Evolutionary conservation across 2,329 filamentous ascomycete genomes (phyloP).

Genomic region (Lithohypha guttulata): DNA sequence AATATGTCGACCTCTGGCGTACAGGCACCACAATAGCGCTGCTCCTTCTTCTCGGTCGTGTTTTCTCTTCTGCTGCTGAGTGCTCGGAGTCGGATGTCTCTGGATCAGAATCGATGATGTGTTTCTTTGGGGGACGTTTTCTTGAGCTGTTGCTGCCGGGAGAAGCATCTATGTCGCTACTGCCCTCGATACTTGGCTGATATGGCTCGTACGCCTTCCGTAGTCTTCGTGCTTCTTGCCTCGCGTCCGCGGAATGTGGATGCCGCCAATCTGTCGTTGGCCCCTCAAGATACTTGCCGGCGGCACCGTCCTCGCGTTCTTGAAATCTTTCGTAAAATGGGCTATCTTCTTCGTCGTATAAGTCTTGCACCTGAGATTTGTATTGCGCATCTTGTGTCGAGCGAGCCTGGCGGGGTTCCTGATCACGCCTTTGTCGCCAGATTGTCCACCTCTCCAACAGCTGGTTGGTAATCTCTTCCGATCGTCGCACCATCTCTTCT

Average conservation of each 20-base stretch:
- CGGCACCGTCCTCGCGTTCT: slow-evolving; percentile 20
- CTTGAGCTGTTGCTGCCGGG: slow-evolving; percentile 15
- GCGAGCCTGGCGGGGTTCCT: slow-evolving; percentile 9
- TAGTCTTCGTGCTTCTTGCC: slow-evolving; percentile 24
- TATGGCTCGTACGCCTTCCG: slow-evolving; percentile 27
- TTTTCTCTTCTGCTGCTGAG: slow-evolving; percentile 3
- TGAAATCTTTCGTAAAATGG: slow-evolving; percentile 21
- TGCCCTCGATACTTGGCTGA: slow-evolving; percentile 27
- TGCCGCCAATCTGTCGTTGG: slow-evolving; percentile 28
- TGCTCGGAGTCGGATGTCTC: slow-evolving; percentile 18
- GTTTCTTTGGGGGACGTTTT: slow-evolving; percentile 13
- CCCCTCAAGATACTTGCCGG: slow-evolving; percentile 28
- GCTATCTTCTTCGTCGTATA: slow-evolving; percentile 18
- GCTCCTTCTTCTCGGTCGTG: slow-evolving; percentile 9
- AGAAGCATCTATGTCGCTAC: slow-evolving; percentile 27
- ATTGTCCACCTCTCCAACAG: slow-evolving; percentile 25
- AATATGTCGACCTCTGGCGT: slow-evolving; percentile 10
- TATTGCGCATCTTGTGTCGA: slow-evolving; percentile 10
- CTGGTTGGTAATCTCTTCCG: slow-evolving; percentile 26
- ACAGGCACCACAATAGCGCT: slow-evolving; percentile 8
- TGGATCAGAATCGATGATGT: slow-evolving; percentile 19
- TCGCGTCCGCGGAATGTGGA: slow-evolving; percentile 30
- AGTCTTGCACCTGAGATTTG: slow-evolving; percentile 19
- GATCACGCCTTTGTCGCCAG: slow-evolving; percentile 19
- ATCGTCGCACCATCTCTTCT: slow-evolving; percentile 31